Percentiles rank a stretch among this genome's conserved stretches.
Evolutionary conservation across 164 flowering plant genomes (phyloP).

Genomic region (Cinnamomum chago): DNA sequence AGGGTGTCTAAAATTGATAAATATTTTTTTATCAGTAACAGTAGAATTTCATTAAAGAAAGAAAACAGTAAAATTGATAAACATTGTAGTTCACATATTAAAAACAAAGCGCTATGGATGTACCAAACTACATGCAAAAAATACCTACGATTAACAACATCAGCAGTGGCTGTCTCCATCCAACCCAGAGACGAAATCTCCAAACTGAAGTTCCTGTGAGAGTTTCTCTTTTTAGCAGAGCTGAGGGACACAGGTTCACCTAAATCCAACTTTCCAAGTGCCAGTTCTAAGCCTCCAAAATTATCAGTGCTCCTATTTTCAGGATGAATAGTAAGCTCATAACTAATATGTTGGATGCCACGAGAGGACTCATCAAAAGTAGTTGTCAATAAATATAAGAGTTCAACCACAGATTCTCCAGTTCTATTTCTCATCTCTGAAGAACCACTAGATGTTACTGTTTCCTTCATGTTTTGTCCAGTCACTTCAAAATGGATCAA

Average conservation of each 20-base stretch:
- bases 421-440: conserved; percentile 17
- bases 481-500: conserved; percentile 62
- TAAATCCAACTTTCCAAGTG: conserved; percentile 40
- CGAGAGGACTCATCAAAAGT: conserved; percentile 34
- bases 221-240: conserved; percentile 33
- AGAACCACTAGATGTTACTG: conserved; percentile 18
- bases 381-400: conserved; percentile 47
- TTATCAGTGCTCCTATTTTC: conserved; percentile 18
- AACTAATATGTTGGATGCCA: conserved; percentile 30
- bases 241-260: conserved; percentile 50
- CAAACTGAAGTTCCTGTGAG: conserved; percentile 19
- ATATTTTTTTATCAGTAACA: too few species aligned
- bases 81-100: neutral
- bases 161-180: conserved; percentile 63
- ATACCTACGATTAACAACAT: conserved; percentile 72
- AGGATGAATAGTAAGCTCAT: conserved; percentile 43
- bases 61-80: neutral
- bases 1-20: too few species aligned
- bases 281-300: conserved; percentile 26
- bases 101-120: neutral
- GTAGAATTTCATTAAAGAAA: too few species aligned
- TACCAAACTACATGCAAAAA: conserved; percentile 14
- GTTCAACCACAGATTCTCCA: conserved; percentile 31
- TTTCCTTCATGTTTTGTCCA: conserved; percentile 22
- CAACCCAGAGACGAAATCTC: conserved; percentile 68